Conservation (phyloP, 495 filamentous ascomycete species). For the Hypomontagnella submonticulosa region DNA sequence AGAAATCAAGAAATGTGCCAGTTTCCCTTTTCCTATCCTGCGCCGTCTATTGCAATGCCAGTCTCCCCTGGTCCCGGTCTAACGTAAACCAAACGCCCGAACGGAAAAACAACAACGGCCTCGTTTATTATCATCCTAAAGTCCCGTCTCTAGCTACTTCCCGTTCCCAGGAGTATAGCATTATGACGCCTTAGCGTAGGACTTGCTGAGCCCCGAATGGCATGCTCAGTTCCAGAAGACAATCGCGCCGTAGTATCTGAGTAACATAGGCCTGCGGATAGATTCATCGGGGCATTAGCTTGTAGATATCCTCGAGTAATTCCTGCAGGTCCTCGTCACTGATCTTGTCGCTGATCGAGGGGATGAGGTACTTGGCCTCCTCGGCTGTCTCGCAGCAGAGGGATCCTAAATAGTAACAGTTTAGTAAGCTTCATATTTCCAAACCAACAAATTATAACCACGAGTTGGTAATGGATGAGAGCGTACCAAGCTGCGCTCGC, state of each 20-base stretch:
- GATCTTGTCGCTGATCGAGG: constrained; percentile 88
- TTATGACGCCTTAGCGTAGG: not conserved
- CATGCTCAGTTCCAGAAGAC: constrained; percentile 1
- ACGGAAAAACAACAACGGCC: constrained; percentile 4
- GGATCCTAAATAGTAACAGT: constrained; percentile 66
- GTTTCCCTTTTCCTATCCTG: constrained; percentile 38
- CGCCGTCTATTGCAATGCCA: constrained; percentile 40
- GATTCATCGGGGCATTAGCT: constrained; percentile 64
- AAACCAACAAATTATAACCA: too few species aligned
- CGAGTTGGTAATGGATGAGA: constrained; percentile 34
- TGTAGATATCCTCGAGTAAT: constrained; percentile 88
- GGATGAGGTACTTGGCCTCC: constrained; percentile 96
- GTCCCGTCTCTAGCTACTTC: constrained; percentile 4
- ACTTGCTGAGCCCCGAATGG: not conserved
- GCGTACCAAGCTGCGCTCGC: constrained; percentile 87
- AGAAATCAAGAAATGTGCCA: constrained; percentile 36
- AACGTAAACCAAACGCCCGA: constrained; percentile 25
- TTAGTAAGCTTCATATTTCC: constrained; percentile 3
- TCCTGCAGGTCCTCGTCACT: constrained; percentile 86
- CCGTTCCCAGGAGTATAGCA: not conserved
- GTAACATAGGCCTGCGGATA: not conserved
- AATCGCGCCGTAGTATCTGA: not conserved
- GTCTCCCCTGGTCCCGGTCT: constrained; percentile 17
- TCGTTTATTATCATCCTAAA: constrained; percentile 3
- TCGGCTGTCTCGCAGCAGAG: constrained; percentile 91